Percentiles rank a stretch among this genome's conserved stretches.
These are phyloP conservation scores for Rhodotorula taiwanensis DNA, from an alignment of 768 basidiomycete species.

Conservation along the genomic window DNA sequence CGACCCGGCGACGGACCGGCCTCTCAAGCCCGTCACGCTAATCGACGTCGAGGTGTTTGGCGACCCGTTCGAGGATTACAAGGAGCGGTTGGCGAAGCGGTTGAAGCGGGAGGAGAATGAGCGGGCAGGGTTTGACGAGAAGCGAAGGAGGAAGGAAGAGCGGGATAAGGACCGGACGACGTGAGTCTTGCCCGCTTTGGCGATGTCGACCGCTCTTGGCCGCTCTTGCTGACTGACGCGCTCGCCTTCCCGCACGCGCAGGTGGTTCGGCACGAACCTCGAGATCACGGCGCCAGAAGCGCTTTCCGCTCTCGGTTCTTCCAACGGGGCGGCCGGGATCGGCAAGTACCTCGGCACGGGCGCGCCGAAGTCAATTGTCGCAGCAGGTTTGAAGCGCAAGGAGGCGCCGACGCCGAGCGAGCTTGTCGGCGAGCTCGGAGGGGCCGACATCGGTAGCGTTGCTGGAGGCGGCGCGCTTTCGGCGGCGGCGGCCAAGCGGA, in stretches of 20 bases:
- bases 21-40: constrained; percentile 67
- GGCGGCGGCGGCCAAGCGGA: constrained; percentile 49
- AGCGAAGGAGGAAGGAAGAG: constrained; percentile 41
- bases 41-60: constrained; percentile 37
- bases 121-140: constrained; percentile 21
- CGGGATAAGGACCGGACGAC: constrained; percentile 48
- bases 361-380: background rate
- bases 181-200: constrained; percentile 39
- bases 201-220: background rate
- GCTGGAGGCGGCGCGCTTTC: constrained; percentile 31
- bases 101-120: constrained; percentile 51
- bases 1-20: constrained; percentile 73
- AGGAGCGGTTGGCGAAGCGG: constrained; percentile 61
- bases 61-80: constrained; percentile 92
- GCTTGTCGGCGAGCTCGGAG: constrained; percentile 5
- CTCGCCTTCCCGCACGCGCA: background rate
- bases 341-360: constrained; percentile 27
- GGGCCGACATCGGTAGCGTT: background rate
- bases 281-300: constrained; percentile 44
- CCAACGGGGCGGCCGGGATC: background rate
- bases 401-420: background rate
- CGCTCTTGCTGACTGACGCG: too few relatives aligned
- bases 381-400: constrained; percentile 24
- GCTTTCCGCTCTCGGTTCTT: background rate
- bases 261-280: constrained; percentile 81